Evolutionary conservation across 1,284 basidiomycete genomes (phyloP), one percentile per base, ranked within the genome.

Genomic region (Malassezia sp.): DNA sequence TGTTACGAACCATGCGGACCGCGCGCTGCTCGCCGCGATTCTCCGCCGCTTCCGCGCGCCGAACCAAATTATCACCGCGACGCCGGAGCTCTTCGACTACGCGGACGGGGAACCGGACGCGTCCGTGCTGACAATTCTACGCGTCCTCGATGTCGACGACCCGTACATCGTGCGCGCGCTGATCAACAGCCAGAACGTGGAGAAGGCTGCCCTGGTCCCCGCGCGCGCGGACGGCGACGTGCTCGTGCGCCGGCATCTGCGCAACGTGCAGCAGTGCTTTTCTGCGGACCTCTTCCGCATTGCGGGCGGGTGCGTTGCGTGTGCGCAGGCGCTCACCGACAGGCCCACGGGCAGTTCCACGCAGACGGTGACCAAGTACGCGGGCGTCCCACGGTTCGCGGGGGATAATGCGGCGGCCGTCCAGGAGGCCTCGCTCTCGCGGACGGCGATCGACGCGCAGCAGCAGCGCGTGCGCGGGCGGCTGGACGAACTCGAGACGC

Each of bases 61-160:
- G 9, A 42, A 54, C 22, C 54, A 59, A 24, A 61, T 61, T 45
- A 42, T 70, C 34, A 63, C 48, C 20, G 47, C 59, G 26, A 11
- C 43, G 75, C 75, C 59, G 82, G 85, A 42, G 67, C 72, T 51
- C 3, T 63, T 60, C 34, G 69, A 72, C 53, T 67, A 56, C 23
- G 42, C 52, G 1, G 35, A 33, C 8, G 72, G 72, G 58, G 81
- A 86, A 67, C 80, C 82, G 15, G 74, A 77, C 20, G 56, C 71
- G 10, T 59, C 75, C 18, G 74, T 81, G 40, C 71, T 79, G 9
- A 96, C 90, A 2, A 77, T 91, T 22, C 74, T 91, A 23, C 82
- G 87, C 18, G 83, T 82, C n/a, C 75, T 95, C 5, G 80, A 84
- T 85, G 76, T 91, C 56, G 76, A 79, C 12, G 75, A 91, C 57